Conservation (phyloP, 139 green algal species). For the Pleodorina starrii region DNA sequence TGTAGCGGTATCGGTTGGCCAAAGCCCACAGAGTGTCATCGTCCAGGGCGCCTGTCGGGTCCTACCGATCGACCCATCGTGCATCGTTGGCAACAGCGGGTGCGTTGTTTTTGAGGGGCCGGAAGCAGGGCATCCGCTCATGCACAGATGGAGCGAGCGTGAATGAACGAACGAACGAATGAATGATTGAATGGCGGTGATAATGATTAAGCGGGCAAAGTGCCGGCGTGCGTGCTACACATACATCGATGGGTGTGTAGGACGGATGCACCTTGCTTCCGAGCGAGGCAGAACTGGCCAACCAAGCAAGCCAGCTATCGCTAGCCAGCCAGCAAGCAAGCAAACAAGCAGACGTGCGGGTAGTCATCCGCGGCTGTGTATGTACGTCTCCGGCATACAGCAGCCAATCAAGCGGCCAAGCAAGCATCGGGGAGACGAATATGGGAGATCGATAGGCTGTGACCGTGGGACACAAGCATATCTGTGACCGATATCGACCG, state of each 20-base stretch:
- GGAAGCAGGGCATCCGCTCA: neutral
- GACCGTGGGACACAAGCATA: no score
- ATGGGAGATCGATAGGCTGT: no score
- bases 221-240: neutral
- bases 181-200: neutral
- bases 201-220: neutral
- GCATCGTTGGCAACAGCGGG: no score
- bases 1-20: neutral
- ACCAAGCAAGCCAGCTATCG: neutral
- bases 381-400: no score
- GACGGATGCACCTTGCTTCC: neutral
- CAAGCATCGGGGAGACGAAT: no score
- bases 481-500: no score
- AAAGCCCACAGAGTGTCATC: neutral
- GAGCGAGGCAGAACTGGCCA: neutral
- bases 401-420: no score
- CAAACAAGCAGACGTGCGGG: neutral
- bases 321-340: neutral
- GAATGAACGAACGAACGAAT: neutral
- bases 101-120: no score
- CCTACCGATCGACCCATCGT: no score
- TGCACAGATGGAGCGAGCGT: neutral
- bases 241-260: neutral
- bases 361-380: neutral
- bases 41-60: no score